Percentiles rank a stretch among this genome's conserved stretches.
Evolutionary conservation across 805 yeast species (phyloP).

Genomic region (Metschnikowia kofuensis): DNA sequence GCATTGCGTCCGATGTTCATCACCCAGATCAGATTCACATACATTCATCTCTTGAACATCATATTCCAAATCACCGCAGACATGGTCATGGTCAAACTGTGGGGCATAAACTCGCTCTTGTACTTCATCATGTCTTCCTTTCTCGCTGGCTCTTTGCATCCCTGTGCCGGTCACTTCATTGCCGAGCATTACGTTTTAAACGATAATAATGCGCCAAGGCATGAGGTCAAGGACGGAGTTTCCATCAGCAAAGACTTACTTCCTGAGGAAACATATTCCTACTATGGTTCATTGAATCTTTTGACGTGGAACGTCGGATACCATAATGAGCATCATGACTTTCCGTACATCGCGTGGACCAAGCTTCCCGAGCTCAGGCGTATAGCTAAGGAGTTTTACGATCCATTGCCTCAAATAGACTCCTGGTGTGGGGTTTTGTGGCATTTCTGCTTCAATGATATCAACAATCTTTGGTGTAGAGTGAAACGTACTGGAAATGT

Average conservation of each 20-base stretch:
- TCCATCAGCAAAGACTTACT: conserved; percentile 30
- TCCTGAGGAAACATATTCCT: conserved; percentile 82
- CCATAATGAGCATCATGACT: conserved; percentile 94
- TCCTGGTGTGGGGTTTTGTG: conserved; percentile 78
- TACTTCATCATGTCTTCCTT: conserved; percentile 77
- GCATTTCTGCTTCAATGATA: conserved; percentile 65
- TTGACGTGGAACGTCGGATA: conserved; percentile 92
- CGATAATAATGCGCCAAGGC: conserved; percentile 46
- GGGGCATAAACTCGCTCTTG: conserved; percentile 62
- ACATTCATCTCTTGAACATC: conserved; percentile 69
- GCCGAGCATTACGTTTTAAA: conserved; percentile 86
- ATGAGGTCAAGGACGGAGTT: conserved; percentile 17
- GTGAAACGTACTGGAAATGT: conserved; percentile 60
- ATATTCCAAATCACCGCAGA: conserved; percentile 60
- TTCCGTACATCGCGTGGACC: conserved; percentile 92
- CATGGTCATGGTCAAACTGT: conserved; percentile 48
- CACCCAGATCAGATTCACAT: conserved; percentile 70
- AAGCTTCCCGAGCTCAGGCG: conserved; percentile 59
- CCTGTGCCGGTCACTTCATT: conserved; percentile 92
- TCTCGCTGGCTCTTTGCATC: conserved; percentile 88
- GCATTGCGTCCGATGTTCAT: conserved; percentile 89
- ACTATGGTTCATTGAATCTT: conserved; percentile 75
- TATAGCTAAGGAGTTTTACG: conserved; percentile 79
- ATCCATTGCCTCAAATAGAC: conserved; percentile 69
- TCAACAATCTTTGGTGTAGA: conserved; percentile 74